Base-by-base conservation (phyloP, 805 yeast species). In the Yarrowia sp. region DNA sequence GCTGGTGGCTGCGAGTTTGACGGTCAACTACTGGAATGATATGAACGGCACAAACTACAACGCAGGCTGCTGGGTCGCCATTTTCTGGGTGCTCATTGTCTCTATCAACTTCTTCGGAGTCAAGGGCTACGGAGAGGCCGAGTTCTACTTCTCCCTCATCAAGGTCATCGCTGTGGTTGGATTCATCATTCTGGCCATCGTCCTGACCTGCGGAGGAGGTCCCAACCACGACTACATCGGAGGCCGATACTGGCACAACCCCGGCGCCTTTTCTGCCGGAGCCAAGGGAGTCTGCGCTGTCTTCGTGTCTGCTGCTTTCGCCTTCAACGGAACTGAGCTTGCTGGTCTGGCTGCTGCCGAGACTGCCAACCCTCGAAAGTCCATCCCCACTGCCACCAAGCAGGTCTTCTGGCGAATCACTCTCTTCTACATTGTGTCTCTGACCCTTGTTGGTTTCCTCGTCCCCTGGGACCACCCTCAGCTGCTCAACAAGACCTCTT, bases 361-460 rank as follows among this genome's bases (percentile, higher is more conserved):
- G 72, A 77, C 88, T 25, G 79, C 74, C 46, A 81, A 86, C 71
- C 90, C 91, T 60, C 77, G 88, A 68, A 78, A 77, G 63, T 74
- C 87, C 2, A 78, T 86, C 63, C 91, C 90, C 42, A 79, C 80
- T 61, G 90, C 91, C 36, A 83, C 86, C 63, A 86, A 86, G 72
- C 90, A 87, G 73, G 88, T 86, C 1, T 85, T 88, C 73, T 86
- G 91, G 90, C 78, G 91, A 73, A 85, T 87, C 64, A 74, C 84
- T 19, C 72, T 85, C 66, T 86, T 87, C 70, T 88, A 87, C 74
- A 78, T 88, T 70, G 71, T 77, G 13, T 77, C 83, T 66, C 80
- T 72, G 71, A 84, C 73, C 63, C 77, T 78, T 68, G 82, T 76
- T 68, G 86, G 89, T 55, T 82, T 87, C 66, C 76, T 87, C 63